Evolutionary conservation across 2,329 filamentous ascomycete genomes (phyloP).

Genomic region (Aspergillus sergii): DNA sequence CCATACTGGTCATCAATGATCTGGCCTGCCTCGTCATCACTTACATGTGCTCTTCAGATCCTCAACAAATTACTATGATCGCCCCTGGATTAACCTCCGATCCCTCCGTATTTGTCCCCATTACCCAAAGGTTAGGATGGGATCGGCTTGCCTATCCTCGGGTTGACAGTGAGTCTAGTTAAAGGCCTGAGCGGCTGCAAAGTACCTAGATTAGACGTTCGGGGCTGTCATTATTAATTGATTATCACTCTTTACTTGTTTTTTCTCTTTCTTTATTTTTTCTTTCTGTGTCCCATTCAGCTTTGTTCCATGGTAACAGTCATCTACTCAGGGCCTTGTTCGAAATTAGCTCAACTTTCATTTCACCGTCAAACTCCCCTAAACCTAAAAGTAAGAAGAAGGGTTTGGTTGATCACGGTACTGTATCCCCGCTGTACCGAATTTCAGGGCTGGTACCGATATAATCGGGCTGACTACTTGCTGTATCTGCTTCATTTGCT

Average conservation of each 20-base stretch:
- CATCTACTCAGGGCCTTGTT: slow-evolving; percentile 2
- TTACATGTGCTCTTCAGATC: slow-evolving; percentile 12
- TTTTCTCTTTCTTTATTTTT: background rate
- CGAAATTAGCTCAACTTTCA: background rate
- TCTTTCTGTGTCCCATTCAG: background rate
- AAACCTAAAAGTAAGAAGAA: background rate
- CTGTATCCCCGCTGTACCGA: background rate
- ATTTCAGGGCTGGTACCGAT: background rate
- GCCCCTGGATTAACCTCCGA: background rate
- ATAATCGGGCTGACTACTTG: background rate
- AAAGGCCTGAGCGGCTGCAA: slow-evolving; percentile 3
- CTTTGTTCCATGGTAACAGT: background rate
- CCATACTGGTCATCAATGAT: background rate
- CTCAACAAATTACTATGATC: background rate
- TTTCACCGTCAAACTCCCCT: background rate
- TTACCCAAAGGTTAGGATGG: background rate
- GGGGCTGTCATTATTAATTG: background rate
- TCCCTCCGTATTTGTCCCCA: background rate
- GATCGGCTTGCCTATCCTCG: slow-evolving; percentile 2
- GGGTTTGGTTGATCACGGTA: background rate
- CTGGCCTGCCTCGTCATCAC: slow-evolving; percentile 3
- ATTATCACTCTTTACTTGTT: background rate
- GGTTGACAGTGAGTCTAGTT: background rate
- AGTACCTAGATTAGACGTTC: background rate
- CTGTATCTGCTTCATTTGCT: background rate